A percentile compares a stretch with the other conserved stretches of the same genome.
Evolutionary conservation across 1,284 basidiomycete genomes (phyloP).

Genomic region (Bjerkandera adusta): DNA sequence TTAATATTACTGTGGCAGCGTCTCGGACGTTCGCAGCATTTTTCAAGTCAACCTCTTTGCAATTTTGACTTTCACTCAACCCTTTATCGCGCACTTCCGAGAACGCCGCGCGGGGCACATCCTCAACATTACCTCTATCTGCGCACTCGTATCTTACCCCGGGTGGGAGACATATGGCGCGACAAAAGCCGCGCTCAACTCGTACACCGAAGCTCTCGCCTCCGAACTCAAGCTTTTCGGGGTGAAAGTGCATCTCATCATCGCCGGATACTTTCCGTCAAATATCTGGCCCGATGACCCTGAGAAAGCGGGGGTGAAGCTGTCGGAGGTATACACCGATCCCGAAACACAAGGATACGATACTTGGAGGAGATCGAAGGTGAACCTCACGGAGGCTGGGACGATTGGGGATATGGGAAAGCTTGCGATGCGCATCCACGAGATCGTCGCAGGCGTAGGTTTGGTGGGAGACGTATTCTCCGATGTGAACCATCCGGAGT

Average conservation of each 20-base stretch:
- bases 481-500: constrained; percentile 10
- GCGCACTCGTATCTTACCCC: background rate
- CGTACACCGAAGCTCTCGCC: constrained; percentile 25
- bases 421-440: constrained; percentile 21
- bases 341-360: constrained; percentile 16
- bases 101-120: constrained; percentile 12
- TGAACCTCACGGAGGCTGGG: constrained; percentile 1
- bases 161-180: constrained; percentile 15
- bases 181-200: constrained; percentile 27
- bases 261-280: constrained; percentile 29
- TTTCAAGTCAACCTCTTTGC: constrained; percentile 17
- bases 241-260: constrained; percentile 24
- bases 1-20: constrained; percentile 1
- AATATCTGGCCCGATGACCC: constrained; percentile 17
- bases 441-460: constrained; percentile 22
- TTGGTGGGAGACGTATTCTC: constrained; percentile 11
- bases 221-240: constrained; percentile 26
- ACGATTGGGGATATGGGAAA: constrained; percentile 21
- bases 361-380: constrained; percentile 4
- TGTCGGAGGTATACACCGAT: constrained; percentile 19
- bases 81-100: constrained; percentile 16
- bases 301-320: constrained; percentile 3
- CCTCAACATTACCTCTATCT: constrained; percentile 16
- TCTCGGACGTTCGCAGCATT: constrained; percentile 10
- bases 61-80: constrained; percentile 14